Conservation (phyloP, 164 flowering plant genomes). For the Berberis thunbergii region DNA sequence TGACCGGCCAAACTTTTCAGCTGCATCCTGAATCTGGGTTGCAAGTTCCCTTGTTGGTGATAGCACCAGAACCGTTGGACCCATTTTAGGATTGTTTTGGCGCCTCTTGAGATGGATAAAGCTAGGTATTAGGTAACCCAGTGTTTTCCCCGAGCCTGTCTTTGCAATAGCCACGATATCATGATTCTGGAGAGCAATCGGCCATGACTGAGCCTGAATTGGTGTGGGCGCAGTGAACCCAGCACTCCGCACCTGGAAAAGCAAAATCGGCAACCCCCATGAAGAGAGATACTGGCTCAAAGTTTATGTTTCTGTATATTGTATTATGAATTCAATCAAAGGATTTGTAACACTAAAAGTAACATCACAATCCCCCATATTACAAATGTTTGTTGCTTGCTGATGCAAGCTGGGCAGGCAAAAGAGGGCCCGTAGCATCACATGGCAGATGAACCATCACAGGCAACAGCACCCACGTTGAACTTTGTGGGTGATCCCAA, state of each 20-base stretch:
- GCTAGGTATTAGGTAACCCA: slow-evolving; percentile 80
- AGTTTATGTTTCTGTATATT: slow-evolving; percentile 18
- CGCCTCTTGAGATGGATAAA: slow-evolving; percentile 63
- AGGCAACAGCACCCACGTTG: slow-evolving; percentile 61
- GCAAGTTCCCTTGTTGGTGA: slow-evolving; percentile 96
- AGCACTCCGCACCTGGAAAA: slow-evolving; percentile 66
- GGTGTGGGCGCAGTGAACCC: slow-evolving; percentile 90
- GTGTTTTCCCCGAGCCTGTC: slow-evolving; percentile 95
- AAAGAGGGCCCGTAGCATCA: slow-evolving; percentile 53
- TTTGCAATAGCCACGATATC: slow-evolving; percentile 92
- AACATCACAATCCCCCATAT: slow-evolving; percentile 51
- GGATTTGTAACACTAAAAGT: slow-evolving; percentile 38
- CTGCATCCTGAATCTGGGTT: slow-evolving; percentile 88
- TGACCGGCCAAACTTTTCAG: slow-evolving; percentile 72
- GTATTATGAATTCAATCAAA: slow-evolving; percentile 18
- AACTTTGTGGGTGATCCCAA: slow-evolving; percentile 49
- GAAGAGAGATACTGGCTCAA: slow-evolving; percentile 29
- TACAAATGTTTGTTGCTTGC: slow-evolving; percentile 46
- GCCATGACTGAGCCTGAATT: slow-evolving; percentile 95
- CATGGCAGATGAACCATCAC: slow-evolving; percentile 76
- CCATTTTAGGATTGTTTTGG: slow-evolving; percentile 48
- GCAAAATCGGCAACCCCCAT: slow-evolving; percentile 34
- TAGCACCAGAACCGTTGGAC: slow-evolving; percentile 79
- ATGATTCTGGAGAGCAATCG: slow-evolving; percentile 68
- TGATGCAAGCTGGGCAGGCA: slow-evolving; percentile 54